Base-by-base conservation (phyloP, 2,329 filamentous ascomycete species). In the Cladosporium sp. region DNA sequence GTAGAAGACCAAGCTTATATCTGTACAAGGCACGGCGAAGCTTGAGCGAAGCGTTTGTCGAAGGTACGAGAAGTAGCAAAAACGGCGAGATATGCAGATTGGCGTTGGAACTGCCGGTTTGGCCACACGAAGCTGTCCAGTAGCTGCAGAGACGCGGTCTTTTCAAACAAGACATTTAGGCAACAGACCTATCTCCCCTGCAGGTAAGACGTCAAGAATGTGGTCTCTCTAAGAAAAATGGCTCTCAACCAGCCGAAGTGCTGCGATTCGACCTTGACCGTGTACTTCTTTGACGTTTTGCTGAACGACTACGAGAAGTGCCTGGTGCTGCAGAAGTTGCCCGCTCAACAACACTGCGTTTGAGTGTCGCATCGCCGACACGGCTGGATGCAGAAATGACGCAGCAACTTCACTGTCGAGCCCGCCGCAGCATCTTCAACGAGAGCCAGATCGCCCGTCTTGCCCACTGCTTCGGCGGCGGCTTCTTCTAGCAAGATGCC, bases 401-500 rank as follows among this genome's bases (percentile, higher is more conserved):
- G 11, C 38, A 18, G 43, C 36, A 4, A 4, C 15, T 3, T 20
- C 17, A 12, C 30, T 3, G 17, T 47, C 44, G 13, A 39, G n/a
- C n/a, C n/a, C n/a, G n/a, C 44, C 8, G 15, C 17, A 4, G 17
- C 37, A 34, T 20, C 78, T 64, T 90, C 86, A 0, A 84, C 82
- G 61, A 92, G 86, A 1, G 86, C 84, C 42, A 89, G 66, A 66
- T 89, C 84, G 18, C 87, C 88, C 11, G 74, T 79, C 49, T 75
- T 71, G 4, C 85, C 86, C 17, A 91, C 69, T 5, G 75, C 66
- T 41, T 83, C 79, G 36, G 76, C 73, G 13, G 79, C 76, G 2
- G 80, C 79, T 67, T 92, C 88, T 68, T 92, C 87, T 37, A 91
- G 70, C 51, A 92, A 67, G 43, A 92, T 82, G 1, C 87, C 86